These are phyloP conservation scores for Aspergillus ustus DNA, from an alignment of 2,329 filamentous ascomycete species.

Conservation along the genomic window DNA sequence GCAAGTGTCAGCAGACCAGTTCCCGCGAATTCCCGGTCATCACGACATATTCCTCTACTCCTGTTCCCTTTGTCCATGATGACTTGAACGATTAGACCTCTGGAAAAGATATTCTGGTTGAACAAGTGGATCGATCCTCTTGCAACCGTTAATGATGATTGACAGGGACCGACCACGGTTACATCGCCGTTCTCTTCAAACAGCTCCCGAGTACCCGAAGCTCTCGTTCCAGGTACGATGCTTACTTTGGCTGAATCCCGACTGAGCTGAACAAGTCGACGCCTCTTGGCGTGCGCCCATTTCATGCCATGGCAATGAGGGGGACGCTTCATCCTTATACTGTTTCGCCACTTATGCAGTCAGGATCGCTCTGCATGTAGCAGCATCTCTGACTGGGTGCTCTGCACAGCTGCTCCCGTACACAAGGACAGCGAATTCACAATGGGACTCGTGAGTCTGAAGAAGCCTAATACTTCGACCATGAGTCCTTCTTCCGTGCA, in stretches of 20 bases:
- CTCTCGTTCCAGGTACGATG: not conserved
- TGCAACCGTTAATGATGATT: conserved; percentile 5
- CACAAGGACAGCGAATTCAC: conserved; percentile 1
- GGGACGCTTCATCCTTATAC: not conserved
- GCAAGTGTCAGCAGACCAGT: not conserved
- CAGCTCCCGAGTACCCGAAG: not conserved
- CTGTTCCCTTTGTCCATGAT: not conserved
- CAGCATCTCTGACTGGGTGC: not conserved
- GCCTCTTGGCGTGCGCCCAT: not conserved
- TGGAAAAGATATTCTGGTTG: not conserved
- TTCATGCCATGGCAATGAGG: not conserved
- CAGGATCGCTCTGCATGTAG: not conserved
- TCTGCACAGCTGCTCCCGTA: not conserved
- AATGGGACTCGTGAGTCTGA: not conserved
- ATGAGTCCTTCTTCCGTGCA: not conserved
- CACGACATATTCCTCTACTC: not conserved
- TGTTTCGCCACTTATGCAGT: not conserved
- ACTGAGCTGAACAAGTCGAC: not conserved
- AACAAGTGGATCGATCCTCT: not conserved
- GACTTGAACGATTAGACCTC: not conserved
- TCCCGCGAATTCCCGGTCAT: not conserved
- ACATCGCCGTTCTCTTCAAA: not conserved
- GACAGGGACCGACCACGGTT: not conserved
- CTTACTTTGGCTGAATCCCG: not conserved
- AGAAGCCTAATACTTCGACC: not conserved